Conservation (phyloP, 2,329 filamentous ascomycete genomes). For the Aureobasidium musti region DNA sequence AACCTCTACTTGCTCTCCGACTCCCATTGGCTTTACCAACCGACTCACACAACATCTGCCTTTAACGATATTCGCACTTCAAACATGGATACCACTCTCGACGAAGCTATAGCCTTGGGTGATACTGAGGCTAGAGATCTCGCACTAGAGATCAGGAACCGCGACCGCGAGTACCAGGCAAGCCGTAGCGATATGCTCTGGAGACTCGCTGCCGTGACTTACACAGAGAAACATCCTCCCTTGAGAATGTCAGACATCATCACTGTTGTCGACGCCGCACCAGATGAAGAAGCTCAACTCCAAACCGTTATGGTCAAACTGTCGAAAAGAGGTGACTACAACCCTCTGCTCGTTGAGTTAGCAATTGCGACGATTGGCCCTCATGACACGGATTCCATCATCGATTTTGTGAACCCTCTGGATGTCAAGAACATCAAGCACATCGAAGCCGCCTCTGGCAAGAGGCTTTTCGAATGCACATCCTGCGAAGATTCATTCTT, state of each 20-base stretch:
- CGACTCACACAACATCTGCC: no score
- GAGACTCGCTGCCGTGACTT: not conserved
- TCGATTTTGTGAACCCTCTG: not conserved
- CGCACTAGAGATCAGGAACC: no score
- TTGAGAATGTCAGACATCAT: not conserved
- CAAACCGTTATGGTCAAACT: not conserved
- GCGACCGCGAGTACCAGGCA: not conserved
- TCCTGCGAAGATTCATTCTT: not conserved
- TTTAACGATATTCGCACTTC: no score
- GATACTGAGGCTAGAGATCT: no score
- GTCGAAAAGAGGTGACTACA: not conserved
- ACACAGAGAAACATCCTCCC: not conserved
- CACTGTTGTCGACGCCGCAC: not conserved
- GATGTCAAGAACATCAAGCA: not conserved
- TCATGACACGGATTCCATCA: not conserved
- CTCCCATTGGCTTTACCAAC: no score
- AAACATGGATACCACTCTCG: no score
- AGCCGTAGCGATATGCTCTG: not conserved
- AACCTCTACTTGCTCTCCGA: no score
- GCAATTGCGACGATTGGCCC: not conserved
- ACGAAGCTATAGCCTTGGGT: no score
- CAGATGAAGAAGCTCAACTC: not conserved
- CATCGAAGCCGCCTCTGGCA: not conserved
- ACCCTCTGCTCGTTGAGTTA: not conserved
- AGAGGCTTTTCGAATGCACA: not conserved